These are phyloP conservation scores for Choanephora cucurbitarum DNA, from an alignment of 371 early-diverging fungal species.

Conservation along the genomic window DNA sequence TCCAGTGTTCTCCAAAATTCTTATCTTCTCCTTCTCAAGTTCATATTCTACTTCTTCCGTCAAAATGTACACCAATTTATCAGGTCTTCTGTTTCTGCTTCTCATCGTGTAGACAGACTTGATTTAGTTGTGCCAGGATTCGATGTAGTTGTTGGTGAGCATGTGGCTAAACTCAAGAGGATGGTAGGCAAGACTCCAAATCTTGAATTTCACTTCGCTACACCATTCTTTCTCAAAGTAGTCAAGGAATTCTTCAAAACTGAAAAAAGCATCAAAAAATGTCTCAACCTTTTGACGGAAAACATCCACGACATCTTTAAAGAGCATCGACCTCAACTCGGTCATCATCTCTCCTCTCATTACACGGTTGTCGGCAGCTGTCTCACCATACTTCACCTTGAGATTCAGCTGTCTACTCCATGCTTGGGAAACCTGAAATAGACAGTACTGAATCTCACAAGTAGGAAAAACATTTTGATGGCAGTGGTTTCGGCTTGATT, in stretches of 20 bases:
- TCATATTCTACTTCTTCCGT: no score
- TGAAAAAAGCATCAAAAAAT: no score
- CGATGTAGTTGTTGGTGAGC: not conserved
- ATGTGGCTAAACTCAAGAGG: no score
- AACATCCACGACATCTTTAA: no score
- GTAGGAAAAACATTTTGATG: not conserved
- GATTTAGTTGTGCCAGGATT: not conserved
- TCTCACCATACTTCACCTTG: not conserved
- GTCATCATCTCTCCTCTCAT: not conserved
- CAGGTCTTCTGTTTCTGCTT: not conserved
- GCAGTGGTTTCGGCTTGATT: slow-evolving; percentile 31
- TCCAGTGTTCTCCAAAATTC: no score
- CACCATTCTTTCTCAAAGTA: not conserved
- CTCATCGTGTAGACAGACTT: not conserved
- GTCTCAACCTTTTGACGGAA: no score
- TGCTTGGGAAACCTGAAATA: not conserved
- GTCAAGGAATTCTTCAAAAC: no score
- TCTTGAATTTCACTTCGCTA: no score
- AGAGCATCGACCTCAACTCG: no score
- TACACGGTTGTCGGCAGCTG: not conserved
- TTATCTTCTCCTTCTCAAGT: no score
- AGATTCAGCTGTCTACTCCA: not conserved
- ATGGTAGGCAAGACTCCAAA: no score
- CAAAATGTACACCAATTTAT: no score
- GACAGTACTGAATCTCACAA: not conserved